Evolutionary conservation across 345 rosid species (phyloP).

Genomic region (Aquilaria yunnanensis): DNA sequence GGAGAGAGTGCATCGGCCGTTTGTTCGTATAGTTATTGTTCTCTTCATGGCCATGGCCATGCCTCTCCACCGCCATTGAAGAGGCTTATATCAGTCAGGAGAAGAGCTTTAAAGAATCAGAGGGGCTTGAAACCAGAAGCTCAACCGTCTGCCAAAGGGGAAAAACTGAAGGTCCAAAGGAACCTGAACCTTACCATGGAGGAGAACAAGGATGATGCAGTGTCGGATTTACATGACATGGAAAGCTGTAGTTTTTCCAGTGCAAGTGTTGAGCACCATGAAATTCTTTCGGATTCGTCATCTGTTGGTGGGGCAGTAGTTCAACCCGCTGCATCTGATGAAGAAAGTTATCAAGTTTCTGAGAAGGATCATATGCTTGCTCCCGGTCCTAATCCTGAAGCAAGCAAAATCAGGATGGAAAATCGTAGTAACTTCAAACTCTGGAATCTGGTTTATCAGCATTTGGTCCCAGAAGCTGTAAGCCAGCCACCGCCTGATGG

Average conservation of each 20-base stretch:
- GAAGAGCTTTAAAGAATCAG: constrained; percentile 38
- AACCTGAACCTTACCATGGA: neutral
- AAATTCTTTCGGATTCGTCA: constrained; percentile 1
- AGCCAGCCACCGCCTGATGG: constrained; percentile 20
- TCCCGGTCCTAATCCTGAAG: constrained; percentile 9
- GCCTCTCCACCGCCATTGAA: constrained; percentile 43
- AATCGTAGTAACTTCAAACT: constrained; percentile 44
- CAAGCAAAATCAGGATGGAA: constrained; percentile 26
- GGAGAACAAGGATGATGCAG: constrained; percentile 1
- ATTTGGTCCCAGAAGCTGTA: constrained; percentile 53
- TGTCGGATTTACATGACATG: neutral
- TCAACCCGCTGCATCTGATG: constrained; percentile 10
- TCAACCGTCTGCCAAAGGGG: constrained; percentile 26
- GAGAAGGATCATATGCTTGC: constrained; percentile 8
- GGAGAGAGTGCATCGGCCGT: constrained; percentile 30
- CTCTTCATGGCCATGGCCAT: constrained; percentile 75
- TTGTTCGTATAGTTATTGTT: constrained; percentile 78
- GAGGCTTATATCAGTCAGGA: constrained; percentile 59
- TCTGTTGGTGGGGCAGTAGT: constrained; percentile 9
- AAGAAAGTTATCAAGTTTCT: constrained; percentile 17
- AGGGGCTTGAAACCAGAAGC: constrained; percentile 37
- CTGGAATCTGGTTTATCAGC: constrained; percentile 72
- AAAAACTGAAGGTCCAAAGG: constrained; percentile 12
- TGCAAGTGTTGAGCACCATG: neutral
- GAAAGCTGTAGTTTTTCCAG: constrained; percentile 1